A percentile compares a stretch with the other conserved stretches of the same genome.
These are phyloP conservation scores for Aspergillus sp. DNA, from an alignment of 2,329 filamentous ascomycete species.

Conservation along the genomic window DNA sequence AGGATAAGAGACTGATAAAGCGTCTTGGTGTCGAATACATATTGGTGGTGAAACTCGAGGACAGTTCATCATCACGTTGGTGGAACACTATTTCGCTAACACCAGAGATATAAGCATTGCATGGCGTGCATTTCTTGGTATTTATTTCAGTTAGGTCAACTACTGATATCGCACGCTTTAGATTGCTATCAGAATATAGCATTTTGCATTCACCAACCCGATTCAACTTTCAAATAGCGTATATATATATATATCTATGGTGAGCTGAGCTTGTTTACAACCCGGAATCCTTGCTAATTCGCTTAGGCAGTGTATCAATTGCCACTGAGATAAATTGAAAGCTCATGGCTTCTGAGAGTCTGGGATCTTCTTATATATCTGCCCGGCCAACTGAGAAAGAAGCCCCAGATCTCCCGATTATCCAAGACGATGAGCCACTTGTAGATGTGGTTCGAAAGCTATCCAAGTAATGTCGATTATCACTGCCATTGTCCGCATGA, in stretches of 20 bases:
- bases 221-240: not conserved
- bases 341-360: conserved; percentile 2
- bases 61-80: no score
- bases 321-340: not conserved
- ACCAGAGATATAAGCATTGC: no score
- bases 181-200: no score
- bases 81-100: no score
- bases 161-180: no score
- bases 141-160: no score
- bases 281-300: not conserved
- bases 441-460: conserved; percentile 36
- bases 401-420: conserved; percentile 32
- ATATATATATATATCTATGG: not conserved
- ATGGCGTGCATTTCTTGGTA: no score
- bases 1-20: no score
- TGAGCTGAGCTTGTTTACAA: not conserved
- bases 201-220: not conserved
- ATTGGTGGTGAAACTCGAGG: no score
- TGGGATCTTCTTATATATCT: conserved; percentile 12
- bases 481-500: not conserved
- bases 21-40: no score
- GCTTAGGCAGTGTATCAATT: not conserved
- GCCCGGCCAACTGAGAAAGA: conserved; percentile 14
- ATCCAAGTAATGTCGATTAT: conserved; percentile 22
- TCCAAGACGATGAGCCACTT: conserved; percentile 35